Base-by-base conservation (phyloP, 352 stramenopile genomes). In the Pythium brachiatum region DNA sequence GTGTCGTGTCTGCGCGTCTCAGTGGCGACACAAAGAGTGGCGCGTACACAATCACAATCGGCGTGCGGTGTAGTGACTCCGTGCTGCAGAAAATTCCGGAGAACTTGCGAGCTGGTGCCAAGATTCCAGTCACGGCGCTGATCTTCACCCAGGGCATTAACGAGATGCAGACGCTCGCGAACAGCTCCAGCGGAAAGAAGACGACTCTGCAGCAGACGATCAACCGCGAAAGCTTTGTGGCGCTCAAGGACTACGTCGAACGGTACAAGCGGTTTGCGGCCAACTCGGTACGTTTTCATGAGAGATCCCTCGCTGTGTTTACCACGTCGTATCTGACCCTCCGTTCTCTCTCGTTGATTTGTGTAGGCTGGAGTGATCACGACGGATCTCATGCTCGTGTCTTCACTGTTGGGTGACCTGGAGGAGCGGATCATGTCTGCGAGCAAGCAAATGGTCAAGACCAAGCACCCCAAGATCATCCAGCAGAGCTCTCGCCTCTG, bases 81-180 rank as follows among this genome's bases (percentile, higher is more conserved):
- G 53, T 84, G 12, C 58, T 81, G 8, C 62, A 63, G 8, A 63
- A 46, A 0, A 79, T 95, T 20, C 85, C 84, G 16, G 51, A 62
- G 12, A 70, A 44, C 2, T 72, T 94, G 21, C 80, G 76, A 36
- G 74, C 55, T 0, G 83, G 81, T 12, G 67, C 73, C 12, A 66
- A 69, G 15, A 86, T 93, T 7, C 78, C 83, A 0, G 83, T 94
- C 7, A 84, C 68, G 26, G 79, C 85, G 4, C 73, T 92, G 62
- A 71, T 94, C 44, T 94, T 94, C 60, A 88, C 86, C 0, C 86
- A 97, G 60, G 92, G 92, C 21, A 97, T 98, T 64, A 98, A 98
- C 64, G 92, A 97, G 68, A 96, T 93, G 69, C 90, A 97, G 69
- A 97, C 90, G 32, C 52, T 98, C 8, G 89, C 89, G 4, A 98